phyloP scores from a whole-genome alignment of 768 basidiomycete genomes.

The Collybia sordida region DNA sequence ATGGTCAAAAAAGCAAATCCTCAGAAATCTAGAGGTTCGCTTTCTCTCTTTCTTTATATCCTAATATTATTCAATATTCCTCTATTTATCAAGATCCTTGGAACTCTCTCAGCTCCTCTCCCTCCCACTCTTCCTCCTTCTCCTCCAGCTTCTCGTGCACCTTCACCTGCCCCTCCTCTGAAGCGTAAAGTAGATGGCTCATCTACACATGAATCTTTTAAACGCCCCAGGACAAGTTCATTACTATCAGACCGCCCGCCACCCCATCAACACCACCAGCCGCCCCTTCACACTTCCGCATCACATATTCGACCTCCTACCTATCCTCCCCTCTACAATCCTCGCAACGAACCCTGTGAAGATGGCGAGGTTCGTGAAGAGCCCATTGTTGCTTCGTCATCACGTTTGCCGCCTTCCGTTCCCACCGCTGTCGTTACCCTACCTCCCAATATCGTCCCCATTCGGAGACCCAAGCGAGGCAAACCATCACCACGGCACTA shows the following conservation, averaged over 20 bases:
- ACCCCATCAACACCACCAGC: constrained; percentile 19
- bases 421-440: constrained; percentile 17
- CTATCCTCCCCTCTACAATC: constrained; percentile 17
- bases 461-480: constrained; percentile 68
- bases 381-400: constrained; percentile 23
- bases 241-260: constrained; percentile 20
- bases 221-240: constrained; percentile 43
- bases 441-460: constrained; percentile 47
- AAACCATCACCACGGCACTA: constrained; percentile 45
- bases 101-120: constrained; percentile 37
- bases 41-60: constrained; percentile 5
- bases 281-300: constrained; percentile 20
- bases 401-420: constrained; percentile 15
- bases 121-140: constrained; percentile 51
- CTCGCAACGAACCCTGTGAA: constrained; percentile 47
- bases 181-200: constrained; percentile 49
- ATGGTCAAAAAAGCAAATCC: constrained; percentile 51
- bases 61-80: constrained; percentile 12
- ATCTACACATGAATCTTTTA: constrained; percentile 39
- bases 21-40: constrained; percentile 45
- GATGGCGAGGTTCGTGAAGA: constrained; percentile 58
- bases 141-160: constrained; percentile 48
- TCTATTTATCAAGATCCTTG: constrained; percentile 32
- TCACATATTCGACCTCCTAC: constrained; percentile 25
- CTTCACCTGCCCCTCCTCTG: constrained; percentile 42